phyloP scores from a whole-genome alignment of 148 eudicot species.

The Vaccinium corymbosum region DNA sequence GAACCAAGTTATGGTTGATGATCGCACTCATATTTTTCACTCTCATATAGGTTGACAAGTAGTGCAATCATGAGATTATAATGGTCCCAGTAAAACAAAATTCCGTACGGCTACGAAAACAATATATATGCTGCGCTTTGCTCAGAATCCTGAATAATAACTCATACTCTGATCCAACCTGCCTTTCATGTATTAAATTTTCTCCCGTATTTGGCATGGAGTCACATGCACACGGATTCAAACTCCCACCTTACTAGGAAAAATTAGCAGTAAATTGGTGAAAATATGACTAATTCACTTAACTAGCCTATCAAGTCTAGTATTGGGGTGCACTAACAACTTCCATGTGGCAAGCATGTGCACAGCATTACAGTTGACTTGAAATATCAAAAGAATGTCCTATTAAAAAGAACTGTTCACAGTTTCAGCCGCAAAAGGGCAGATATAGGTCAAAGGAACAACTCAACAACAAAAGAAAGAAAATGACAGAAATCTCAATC shows the following conservation, averaged over 20 bases:
- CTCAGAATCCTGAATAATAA: background rate
- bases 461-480: background rate
- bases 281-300: background rate
- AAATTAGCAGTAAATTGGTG: background rate
- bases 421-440: background rate
- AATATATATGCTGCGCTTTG: background rate
- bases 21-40: background rate
- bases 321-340: background rate
- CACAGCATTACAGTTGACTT: background rate
- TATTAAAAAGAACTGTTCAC: background rate
- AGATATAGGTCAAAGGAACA: background rate
- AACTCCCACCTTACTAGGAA: background rate
- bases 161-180: background rate
- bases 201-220: background rate
- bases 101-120: background rate
- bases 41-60: background rate
- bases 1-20: slow-evolving; percentile 36
- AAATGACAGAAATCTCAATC: background rate
- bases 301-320: background rate
- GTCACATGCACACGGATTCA: background rate
- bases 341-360: background rate
- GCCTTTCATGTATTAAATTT: background rate
- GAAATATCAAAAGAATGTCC: background rate
- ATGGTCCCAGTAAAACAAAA: background rate
- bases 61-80: background rate